A percentile compares a stretch with the other conserved stretches of the same genome.
Conservation (phyloP, 1,139 yeast genomes). For the Yamadazyma pseudoaaseri region DNA sequence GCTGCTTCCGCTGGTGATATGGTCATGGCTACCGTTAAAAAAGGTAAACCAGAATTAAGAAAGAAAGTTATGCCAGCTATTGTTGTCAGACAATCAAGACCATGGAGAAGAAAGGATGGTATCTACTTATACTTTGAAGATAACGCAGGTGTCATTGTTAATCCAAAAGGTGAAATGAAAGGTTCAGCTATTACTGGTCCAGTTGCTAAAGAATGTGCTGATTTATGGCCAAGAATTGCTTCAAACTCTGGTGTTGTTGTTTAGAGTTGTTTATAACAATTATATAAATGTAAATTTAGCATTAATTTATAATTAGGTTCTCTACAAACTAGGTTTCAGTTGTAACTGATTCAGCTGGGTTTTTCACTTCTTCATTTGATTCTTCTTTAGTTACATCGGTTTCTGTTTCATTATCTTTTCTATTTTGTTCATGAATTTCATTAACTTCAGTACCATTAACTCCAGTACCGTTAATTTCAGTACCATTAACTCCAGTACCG, state of each 20-base stretch:
- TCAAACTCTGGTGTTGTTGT: constrained; percentile 99
- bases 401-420: no score
- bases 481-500: constrained; percentile 5
- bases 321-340: no score
- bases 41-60: constrained; percentile 99
- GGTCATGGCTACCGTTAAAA: constrained; percentile 99
- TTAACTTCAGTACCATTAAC: constrained; percentile 4
- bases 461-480: no score
- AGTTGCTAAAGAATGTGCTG: constrained; percentile 99
- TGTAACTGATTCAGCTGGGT: neutral
- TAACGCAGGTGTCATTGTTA: constrained; percentile 99
- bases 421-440: no score
- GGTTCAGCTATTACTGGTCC: constrained; percentile 99
- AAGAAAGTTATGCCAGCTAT: constrained; percentile 99
- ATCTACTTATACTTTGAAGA: constrained; percentile 99
- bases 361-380: neutral
- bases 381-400: no score
- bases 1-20: constrained; percentile 99
- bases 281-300: constrained; percentile 87
- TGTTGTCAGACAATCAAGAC: constrained; percentile 98
- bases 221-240: constrained; percentile 99
- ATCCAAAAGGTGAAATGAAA: constrained; percentile 99
- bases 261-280: constrained; percentile 43
- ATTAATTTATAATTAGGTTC: constrained; percentile 8
- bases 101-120: constrained; percentile 99